Percentiles rank a stretch among this genome's conserved stretches.
Conservation (phyloP, 2,329 filamentous ascomycete species). For the Colletotrichum trifolii region DNA sequence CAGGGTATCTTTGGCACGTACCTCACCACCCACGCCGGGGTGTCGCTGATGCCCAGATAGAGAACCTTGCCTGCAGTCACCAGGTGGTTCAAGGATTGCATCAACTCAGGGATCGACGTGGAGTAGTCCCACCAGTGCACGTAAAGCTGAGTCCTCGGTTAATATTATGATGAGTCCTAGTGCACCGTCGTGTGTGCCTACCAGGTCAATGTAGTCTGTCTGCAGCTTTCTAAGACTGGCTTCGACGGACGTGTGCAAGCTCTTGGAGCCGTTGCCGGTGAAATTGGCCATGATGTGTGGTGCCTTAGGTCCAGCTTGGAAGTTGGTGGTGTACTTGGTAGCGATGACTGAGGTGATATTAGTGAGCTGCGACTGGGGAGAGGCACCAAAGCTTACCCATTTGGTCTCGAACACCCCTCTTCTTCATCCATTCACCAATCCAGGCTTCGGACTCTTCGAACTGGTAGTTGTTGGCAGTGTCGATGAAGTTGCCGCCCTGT, state of each 20-base stretch:
- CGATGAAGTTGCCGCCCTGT: slow-evolving; percentile 77
- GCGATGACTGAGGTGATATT: slow-evolving; percentile 64
- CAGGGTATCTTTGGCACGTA: slow-evolving; percentile 33
- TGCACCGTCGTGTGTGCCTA: slow-evolving; percentile 42
- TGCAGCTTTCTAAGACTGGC: slow-evolving; percentile 70
- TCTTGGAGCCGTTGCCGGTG: slow-evolving; percentile 72
- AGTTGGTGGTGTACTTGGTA: slow-evolving; percentile 75
- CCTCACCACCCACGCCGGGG: slow-evolving; percentile 75
- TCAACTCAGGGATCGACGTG: slow-evolving; percentile 73
- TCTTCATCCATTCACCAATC: slow-evolving; percentile 78
- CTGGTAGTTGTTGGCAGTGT: slow-evolving; percentile 78
- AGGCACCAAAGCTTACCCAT: slow-evolving; percentile 57
- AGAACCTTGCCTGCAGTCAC: slow-evolving; percentile 70
- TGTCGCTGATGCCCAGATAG: slow-evolving; percentile 75
- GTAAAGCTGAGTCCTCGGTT: slow-evolving; percentile 56
- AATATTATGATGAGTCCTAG: slow-evolving; percentile 3
- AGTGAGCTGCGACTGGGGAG: neutral
- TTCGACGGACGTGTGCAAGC: slow-evolving; percentile 64
- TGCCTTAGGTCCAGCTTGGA: slow-evolving; percentile 53
- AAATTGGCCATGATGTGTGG: slow-evolving; percentile 62
- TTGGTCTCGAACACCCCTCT: slow-evolving; percentile 71
- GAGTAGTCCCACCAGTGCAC: slow-evolving; percentile 77
- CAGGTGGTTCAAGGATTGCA: slow-evolving; percentile 74
- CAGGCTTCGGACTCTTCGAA: slow-evolving; percentile 70
- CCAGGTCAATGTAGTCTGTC: slow-evolving; percentile 76